These are phyloP conservation scores for Salix udensis DNA, from an alignment of 345 rosid species.

Conservation along the genomic window DNA sequence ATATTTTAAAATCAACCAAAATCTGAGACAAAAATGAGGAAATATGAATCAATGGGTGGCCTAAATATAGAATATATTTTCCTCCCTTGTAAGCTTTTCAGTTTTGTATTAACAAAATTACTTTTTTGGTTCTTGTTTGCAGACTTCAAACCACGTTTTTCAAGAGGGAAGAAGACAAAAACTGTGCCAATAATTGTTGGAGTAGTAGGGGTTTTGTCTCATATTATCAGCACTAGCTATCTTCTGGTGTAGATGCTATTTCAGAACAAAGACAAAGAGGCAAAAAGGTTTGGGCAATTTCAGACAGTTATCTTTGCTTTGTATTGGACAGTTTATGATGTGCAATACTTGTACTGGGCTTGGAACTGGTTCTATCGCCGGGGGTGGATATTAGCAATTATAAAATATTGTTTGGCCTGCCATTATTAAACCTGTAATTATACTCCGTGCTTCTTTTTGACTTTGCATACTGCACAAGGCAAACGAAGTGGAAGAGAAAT, in stretches of 20 bases:
- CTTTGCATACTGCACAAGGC: neutral
- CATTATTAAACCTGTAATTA: neutral
- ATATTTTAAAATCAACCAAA: too few species aligned
- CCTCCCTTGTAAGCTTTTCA: neutral
- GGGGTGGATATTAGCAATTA: neutral
- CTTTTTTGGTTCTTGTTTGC: conserved; percentile 1
- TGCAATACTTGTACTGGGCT: too few species aligned
- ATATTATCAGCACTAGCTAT: conserved; percentile 10
- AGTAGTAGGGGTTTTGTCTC: conserved; percentile 16
- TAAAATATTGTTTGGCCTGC: neutral
- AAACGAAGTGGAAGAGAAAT: too few species aligned
- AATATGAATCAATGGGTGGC: neutral
- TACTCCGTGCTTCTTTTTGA: neutral
- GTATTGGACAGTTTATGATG: neutral
- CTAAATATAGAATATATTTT: neutral
- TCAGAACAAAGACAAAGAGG: neutral
- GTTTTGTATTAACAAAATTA: neutral
- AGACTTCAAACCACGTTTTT: conserved; percentile 21
- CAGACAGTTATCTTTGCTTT: neutral
- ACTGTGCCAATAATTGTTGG: conserved; percentile 16
- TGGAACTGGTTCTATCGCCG: neutral
- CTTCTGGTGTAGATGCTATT: conserved; percentile 22
- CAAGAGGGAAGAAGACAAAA: neutral
- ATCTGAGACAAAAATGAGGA: neutral
- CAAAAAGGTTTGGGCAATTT: conserved; percentile 21